Base-by-base conservation (phyloP, 176 grass and related monocot species). In the Oryza nivara region DNA sequence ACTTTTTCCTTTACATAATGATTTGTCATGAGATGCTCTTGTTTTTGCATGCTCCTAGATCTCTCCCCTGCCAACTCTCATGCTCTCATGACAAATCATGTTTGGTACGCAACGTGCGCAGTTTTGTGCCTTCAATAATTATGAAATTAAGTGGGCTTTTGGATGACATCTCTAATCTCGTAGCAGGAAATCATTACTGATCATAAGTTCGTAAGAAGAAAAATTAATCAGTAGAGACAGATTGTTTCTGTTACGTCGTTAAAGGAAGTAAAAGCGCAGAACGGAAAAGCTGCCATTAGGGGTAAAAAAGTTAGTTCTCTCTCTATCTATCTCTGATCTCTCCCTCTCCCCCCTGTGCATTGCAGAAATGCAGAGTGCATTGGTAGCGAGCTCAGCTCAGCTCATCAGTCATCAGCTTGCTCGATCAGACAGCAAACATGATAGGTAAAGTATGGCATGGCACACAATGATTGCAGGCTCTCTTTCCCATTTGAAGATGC, bases 391-490 rank as follows among this genome's bases (percentile, higher is more conserved):
- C 58, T 23, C 9, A 6, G n/a, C 70, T 78, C 65, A 74, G 6
- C 45, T 73, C 70, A 11, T 25, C 10, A 7, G 56, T 81, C 67
- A 72, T 4, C 56, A 60, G 76, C 66, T 56, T 82, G 78, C 80
- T 87, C 80, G 58, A 23, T 63, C 58, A 80, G 89, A 87, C 80
- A 80, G 9, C 64, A 75, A 87, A 84, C 85, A 80, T 74, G 85
- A 58, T 84, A 80, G 80, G 73, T 63, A 83, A 84, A 84, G 80
- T 52, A 79, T 87, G 80, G 30, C 30, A 32, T 32, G 30, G 75
- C 89, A 76, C 76, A 91, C 89, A 91, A 87, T 87, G 85, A 91
- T 91, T 91, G 85, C 81, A 65, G 85, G 80, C 85, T 87, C 85
- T 72, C 76, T 81, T 91, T 81, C 89, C 85, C 89, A 87, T 91